Evolutionary conservation across 305 asterid genomes (phyloP).

Genomic region (Fraxinus albicans): DNA sequence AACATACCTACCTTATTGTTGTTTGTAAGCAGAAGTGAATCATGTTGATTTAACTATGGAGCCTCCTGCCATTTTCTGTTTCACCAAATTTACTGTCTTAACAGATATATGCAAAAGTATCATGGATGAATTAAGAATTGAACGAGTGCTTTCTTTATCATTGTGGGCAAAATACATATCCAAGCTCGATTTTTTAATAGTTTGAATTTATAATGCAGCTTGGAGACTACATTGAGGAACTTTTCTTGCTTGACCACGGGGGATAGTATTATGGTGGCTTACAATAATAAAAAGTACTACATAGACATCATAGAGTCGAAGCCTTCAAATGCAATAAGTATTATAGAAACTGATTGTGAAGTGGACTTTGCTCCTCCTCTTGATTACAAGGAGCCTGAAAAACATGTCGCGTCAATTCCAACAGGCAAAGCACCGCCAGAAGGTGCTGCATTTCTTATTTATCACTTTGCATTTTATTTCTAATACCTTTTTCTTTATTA

Average conservation of each 20-base stretch:
- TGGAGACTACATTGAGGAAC: slow-evolving; percentile 96
- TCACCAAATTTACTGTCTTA: neutral
- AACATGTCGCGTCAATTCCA: slow-evolving; percentile 42
- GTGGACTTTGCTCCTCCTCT: slow-evolving; percentile 99
- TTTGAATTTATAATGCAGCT: slow-evolving; percentile 48
- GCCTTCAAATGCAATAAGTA: slow-evolving; percentile 86
- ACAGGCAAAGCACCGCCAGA: slow-evolving; percentile 64
- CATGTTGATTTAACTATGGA: neutral
- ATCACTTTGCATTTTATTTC: neutral
- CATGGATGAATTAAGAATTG: neutral
- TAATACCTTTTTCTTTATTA: neutral
- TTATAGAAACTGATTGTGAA: slow-evolving; percentile 98
- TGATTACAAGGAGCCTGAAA: slow-evolving; percentile 96
- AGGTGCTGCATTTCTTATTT: slow-evolving; percentile 41
- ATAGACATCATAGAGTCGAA: slow-evolving; percentile 93
- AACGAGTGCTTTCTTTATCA: neutral
- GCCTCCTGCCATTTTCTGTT: neutral
- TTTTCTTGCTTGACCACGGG: slow-evolving; percentile 95
- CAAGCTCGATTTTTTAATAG: neutral
- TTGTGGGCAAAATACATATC: neutral
- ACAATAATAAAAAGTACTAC: slow-evolving; percentile 86
- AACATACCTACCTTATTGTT: neutral
- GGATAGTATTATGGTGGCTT: slow-evolving; percentile 99
- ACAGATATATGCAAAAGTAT: neutral
- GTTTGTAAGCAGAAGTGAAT: neutral